Evolutionary conservation across 176 grass and related monocot genomes (phyloP).

Genomic region (Triticum turgidum): DNA sequence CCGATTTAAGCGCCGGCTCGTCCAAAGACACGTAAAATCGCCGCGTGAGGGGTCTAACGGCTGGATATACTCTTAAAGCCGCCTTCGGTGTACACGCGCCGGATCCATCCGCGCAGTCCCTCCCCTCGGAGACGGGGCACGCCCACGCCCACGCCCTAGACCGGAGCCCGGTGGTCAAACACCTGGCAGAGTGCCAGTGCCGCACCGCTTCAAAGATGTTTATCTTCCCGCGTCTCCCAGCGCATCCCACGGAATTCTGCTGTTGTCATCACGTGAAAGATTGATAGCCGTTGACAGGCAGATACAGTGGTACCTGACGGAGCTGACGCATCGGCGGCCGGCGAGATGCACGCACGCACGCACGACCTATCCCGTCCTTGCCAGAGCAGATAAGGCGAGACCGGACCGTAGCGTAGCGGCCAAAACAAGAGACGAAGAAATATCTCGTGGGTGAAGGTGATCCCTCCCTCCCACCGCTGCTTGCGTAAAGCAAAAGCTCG

Average conservation of each 20-base stretch:
- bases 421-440: slow-evolving; percentile 12
- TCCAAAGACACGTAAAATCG: too few relatives aligned
- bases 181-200: neutral
- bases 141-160: neutral
- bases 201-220: neutral
- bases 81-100: too few relatives aligned
- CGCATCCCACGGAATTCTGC: neutral
- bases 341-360: slow-evolving; percentile 15
- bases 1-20: too few relatives aligned
- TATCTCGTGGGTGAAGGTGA: neutral
- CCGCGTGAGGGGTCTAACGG: too few relatives aligned
- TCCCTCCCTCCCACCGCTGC: neutral
- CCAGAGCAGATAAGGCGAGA: neutral
- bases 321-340: neutral
- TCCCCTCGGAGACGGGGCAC: neutral
- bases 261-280: slow-evolving; percentile 40
- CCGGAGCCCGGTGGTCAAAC: neutral
- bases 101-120: too few relatives aligned
- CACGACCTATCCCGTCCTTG: neutral
- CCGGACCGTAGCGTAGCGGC: neutral
- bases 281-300: too few relatives aligned
- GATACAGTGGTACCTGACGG: neutral
- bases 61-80: too few relatives aligned
- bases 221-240: neutral
- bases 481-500: neutral